Base-by-base conservation (phyloP, 495 filamentous ascomycete species). In the Achaetomiella virescens region DNA sequence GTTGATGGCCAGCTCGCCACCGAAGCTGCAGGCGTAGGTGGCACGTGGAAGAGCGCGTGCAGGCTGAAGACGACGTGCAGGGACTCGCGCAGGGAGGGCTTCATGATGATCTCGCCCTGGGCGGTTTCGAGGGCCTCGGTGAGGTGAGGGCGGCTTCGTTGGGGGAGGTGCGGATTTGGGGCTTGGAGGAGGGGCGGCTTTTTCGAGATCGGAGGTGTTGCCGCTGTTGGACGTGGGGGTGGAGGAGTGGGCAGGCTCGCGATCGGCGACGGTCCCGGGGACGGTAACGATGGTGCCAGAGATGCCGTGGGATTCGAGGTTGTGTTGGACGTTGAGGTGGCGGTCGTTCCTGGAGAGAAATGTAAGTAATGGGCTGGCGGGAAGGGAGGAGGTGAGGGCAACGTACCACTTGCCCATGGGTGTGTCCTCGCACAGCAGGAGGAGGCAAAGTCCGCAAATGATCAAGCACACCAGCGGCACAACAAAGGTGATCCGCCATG, bases 21-120 rank as follows among this genome's bases (percentile, higher is more conserved):
- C 90, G 63, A 96, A 96, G 14, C 87, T 86, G 75, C 88, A 95
- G 66, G 86, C 82, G 70, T 96, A 96, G n/a, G 81, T 81, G 15
- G 81, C 70, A 84, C 75, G 46, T 88, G 80, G 55, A 85, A 81
- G 46, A 85, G 65, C 9, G 84, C 86, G 61, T 90, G 85, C 2
- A 81, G 75, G 27, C 82, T 87, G 68, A 83, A 75, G 37, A 40
- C 4, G 48, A 61, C 29, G n/a, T 36, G 27, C 17, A 84, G 27
- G 21, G 78, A 75, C 63, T 87, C 84, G 37, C 74, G 77, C 58
- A 84, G 74, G 0, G 84, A 80, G 0, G 88, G 90, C 37, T 82
- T 79, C 27, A 81, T 72, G 24, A 95, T 72, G 10, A 86, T 71
- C 55, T 90, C 86, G 59, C 80, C 77, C 24, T 78, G 79, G 48